A percentile compares a stretch with the other conserved stretches of the same genome.
Conservation (phyloP, 768 basidiomycete genomes). For the Ramaria sp. region DNA sequence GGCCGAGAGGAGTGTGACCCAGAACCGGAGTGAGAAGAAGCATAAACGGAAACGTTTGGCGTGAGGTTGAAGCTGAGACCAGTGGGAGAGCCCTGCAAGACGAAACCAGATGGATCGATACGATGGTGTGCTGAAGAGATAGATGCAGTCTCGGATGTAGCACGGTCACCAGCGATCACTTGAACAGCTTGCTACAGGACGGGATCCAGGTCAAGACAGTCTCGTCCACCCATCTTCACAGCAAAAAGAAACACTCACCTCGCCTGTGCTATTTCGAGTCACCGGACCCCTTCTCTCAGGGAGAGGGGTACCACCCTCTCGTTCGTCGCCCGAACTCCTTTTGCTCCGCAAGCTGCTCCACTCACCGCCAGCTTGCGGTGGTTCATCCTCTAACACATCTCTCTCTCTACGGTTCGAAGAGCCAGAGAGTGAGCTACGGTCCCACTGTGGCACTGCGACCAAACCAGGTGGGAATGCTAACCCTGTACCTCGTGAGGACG, state of each 20-base stretch:
- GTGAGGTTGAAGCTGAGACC: conserved; percentile 1
- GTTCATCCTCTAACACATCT: conserved; percentile 60
- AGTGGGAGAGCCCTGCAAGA: not conserved
- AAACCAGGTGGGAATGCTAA: conserved; percentile 29
- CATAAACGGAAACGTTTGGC: conserved; percentile 4
- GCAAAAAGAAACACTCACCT: not conserved
- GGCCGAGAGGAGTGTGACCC: conserved; percentile 8
- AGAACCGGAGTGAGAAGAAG: not conserved
- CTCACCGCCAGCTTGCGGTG: conserved; percentile 46
- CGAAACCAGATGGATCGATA: not conserved
- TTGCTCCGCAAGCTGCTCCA: conserved; percentile 36
- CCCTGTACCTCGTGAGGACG: not conserved
- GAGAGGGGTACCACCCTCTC: not conserved
- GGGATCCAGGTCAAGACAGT: not conserved
- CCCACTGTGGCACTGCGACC: conserved; percentile 16
- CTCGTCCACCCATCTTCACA: too few relatives aligned
- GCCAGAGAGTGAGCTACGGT: not conserved
- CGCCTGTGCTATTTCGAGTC: not conserved
- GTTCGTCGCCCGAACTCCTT: not conserved
- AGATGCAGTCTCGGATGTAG: conserved; percentile 3
- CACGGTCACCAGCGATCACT: not conserved
- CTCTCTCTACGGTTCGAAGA: not conserved
- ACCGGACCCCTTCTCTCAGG: not conserved
- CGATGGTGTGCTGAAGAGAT: not conserved
- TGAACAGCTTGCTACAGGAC: conserved; percentile 3